Base-by-base conservation (phyloP, 495 filamentous ascomycete species). In the Penicillium dipodomyicola region DNA sequence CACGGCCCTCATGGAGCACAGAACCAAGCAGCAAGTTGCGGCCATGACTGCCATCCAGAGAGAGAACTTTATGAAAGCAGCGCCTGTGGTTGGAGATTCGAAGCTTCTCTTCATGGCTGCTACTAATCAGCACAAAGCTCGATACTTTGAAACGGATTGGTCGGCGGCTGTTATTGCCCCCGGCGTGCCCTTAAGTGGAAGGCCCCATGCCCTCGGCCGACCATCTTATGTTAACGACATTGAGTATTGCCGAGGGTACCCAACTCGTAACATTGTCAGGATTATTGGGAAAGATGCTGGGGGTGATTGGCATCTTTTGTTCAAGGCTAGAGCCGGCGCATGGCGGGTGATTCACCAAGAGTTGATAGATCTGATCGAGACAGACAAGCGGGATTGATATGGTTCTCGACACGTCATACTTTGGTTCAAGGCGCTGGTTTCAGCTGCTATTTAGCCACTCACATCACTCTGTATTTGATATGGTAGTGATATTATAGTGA, bases 281-380 rank as follows among this genome's bases (percentile, higher is more conserved):
- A 65, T 80, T 14, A 52, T 78, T 22, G 78, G 78, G 1, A 76
- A 79, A 62, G 77, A 80, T 54, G 61, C 57, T 5, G 65, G 65
- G 32, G 78, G 75, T 3, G 76, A 79, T 59, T 81, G 76, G 49
- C 77, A 75, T 76, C 46, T 77, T n/a, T 12, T 47, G 45, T 54
- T 43, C n/a, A 52, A 43, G 35, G 25, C 41, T 6, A 40, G 56
- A 39, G 40, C 39, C 25, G 40, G 20, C 7, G 56, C 47, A 19
- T 58, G 48, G 56, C 43, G 25, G 17, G 51, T 22, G 23, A 44
- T 54, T 4, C 37, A 54, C 15, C 22, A 12, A n/a, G 35, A 54
- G 25, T 32, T 48, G 7, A 22, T 48, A 29, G 25, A 49, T 5
- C 9, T 49, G 29, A 49, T 49, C 11, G 9, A 19, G 3, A 19